Base-by-base conservation (phyloP, 2,329 filamentous ascomycete species). In the Scolecobasidium constrictum region DNA sequence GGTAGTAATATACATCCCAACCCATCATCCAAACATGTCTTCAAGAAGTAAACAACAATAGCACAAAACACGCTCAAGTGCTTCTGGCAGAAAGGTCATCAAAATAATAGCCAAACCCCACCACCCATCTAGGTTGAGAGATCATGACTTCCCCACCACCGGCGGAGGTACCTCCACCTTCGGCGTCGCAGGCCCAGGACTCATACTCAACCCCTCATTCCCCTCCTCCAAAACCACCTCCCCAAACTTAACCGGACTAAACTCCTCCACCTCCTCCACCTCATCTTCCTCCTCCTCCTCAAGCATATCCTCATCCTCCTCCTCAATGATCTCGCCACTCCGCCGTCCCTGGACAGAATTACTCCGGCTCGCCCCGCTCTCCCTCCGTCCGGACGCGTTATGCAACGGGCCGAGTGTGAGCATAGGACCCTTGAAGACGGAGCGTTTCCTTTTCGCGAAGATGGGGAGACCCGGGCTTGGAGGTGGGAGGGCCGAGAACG, bases 391-490 rank as follows among this genome's bases (percentile, higher is more conserved):
- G 72, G 69, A 39, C 46, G 23, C 35, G 45, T 36, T 45, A 26
- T 42, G 39, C 47, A 48, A 60, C n/a, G 55, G 64, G 42, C 67
- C 69, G 37, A 79, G 46, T 20, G 74, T 73, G 21, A 82, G 64
- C 61, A 78, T 78, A 0, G 86, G 86, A 0, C 86, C 86, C 57
- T 90, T 90, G 67, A 93, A 92, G 2, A 88, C 60, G 44, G 78
- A 86, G 45, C 83, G 75, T 64, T 90, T 93, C 45, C 85, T 67
- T 57, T 86, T 86, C 2, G 86, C 85, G 55, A 92, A 93, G 35
- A 86, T 67, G 0, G 59, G 55, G 6, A 92, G 72, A 3, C 79
- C 78, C 0, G 72, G 71, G 3, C 66, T 68, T 44, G 76, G 75
- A 1, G 78, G 79, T 18, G 72, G 78, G 1, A 73, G 72, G 4